phyloP scores from a whole-genome alignment of 768 basidiomycete genomes.

The Suillus ampliporus region DNA sequence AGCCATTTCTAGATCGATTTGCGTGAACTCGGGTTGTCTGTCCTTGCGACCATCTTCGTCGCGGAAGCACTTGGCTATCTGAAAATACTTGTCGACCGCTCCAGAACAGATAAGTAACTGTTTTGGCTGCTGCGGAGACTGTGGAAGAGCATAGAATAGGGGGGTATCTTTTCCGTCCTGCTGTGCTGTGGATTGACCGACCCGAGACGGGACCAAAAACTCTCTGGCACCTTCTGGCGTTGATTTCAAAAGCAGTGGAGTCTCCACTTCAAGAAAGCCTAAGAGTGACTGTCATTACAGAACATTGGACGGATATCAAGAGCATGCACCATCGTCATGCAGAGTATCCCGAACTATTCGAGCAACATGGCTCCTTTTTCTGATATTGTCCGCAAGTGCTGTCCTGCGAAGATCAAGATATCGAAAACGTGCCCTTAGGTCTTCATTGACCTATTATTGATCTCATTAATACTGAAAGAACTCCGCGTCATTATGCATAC shows the following conservation, averaged over 20 bases:
- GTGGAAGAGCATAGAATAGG: conserved; percentile 87
- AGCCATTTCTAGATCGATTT: conserved; percentile 96
- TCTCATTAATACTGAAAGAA: conserved; percentile 1
- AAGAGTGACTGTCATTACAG: conserved; percentile 18
- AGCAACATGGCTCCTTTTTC: conserved; percentile 82
- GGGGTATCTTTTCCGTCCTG: conserved; percentile 25
- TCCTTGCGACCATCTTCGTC: conserved; percentile 96
- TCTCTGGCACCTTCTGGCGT: conserved; percentile 95
- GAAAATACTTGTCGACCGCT: conserved; percentile 88
- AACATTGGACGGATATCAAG: conserved; percentile 10
- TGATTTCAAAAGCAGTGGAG: conserved; percentile 87
- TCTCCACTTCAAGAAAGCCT: conserved; percentile 96
- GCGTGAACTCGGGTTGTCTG: conserved; percentile 96
- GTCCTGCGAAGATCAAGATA: conserved; percentile 88
- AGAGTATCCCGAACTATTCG: conserved; percentile 76
- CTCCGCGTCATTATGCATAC: conserved; percentile 49
- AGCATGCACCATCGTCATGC: conserved; percentile 67
- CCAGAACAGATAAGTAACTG: conserved; percentile 92
- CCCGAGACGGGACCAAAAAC: conserved; percentile 86
- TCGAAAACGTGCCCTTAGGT: conserved; percentile 83
- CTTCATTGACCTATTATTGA: conserved; percentile 74
- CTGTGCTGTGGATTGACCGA: conserved; percentile 38
- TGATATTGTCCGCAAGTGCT: conserved; percentile 76
- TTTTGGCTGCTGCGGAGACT: conserved; percentile 97
- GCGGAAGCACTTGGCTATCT: conserved; percentile 92